These are phyloP conservation scores for Dioscorea alata DNA, from an alignment of 106 monocot genomes.

Conservation along the genomic window DNA sequence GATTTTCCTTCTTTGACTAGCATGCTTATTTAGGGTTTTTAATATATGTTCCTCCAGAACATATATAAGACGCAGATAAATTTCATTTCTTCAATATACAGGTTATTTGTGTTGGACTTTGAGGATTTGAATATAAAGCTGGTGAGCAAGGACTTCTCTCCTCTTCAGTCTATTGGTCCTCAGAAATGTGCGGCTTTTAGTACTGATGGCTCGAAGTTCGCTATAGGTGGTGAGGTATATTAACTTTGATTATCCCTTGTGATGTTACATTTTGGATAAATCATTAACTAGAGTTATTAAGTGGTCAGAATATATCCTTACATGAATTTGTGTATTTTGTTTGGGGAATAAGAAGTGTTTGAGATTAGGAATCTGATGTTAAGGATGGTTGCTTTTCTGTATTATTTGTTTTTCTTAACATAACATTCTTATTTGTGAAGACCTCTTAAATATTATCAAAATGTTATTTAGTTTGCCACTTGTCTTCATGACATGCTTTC, in stretches of 20 bases:
- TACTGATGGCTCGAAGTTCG: conserved; percentile 67
- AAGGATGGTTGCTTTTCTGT: background rate
- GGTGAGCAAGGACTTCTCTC: conserved; percentile 26
- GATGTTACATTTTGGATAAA: background rate
- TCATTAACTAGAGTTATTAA: too few species aligned
- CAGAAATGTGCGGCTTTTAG: conserved; percentile 74
- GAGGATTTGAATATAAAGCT: conserved; percentile 34
- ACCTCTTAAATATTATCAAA: background rate
- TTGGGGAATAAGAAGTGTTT: too few species aligned
- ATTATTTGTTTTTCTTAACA: background rate
- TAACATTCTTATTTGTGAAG: background rate
- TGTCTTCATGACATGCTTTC: too few species aligned
- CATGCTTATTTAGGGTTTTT: too few species aligned
- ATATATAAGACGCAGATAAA: too few species aligned
- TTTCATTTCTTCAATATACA: conserved; percentile 12
- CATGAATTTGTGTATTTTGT: background rate
- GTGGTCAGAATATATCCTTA: background rate
- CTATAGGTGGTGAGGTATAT: conserved; percentile 65
- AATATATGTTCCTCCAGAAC: too few species aligned
- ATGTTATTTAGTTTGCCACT: background rate
- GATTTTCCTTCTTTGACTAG: too few species aligned
- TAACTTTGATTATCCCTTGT: background rate
- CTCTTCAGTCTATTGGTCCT: conserved; percentile 42
- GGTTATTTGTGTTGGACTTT: conserved; percentile 49
- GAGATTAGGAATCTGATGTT: too few species aligned